phyloP scores from a whole-genome alignment of 805 yeast genomes.

The Tetrapisispora iriomotensis region DNA sequence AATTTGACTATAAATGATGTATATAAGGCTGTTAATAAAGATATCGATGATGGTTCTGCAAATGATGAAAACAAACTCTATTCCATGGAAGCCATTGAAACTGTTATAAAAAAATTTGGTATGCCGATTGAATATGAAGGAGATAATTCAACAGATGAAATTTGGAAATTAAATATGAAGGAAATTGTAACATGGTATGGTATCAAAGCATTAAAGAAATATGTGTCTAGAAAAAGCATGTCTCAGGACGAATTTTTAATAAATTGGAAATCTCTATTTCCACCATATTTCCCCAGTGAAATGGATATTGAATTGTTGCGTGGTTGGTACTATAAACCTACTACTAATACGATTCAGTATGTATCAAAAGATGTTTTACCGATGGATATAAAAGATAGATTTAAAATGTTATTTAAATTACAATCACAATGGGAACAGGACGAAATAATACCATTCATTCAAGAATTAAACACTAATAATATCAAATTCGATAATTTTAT shows the following conservation, averaged over 20 bases:
- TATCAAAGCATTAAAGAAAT: constrained; percentile 35
- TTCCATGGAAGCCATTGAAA: constrained; percentile 36
- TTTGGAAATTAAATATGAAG: constrained; percentile 33
- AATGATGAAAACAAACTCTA: constrained; percentile 14
- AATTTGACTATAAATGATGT: constrained; percentile 26
- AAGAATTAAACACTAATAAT: constrained; percentile 45
- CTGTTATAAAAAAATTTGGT: constrained; percentile 43
- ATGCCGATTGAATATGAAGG: constrained; percentile 12
- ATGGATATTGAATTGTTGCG: constrained; percentile 41
- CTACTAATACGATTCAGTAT: constrained; percentile 40
- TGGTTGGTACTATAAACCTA: constrained; percentile 48
- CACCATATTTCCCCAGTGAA: constrained; percentile 52
- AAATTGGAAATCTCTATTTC: constrained; percentile 53
- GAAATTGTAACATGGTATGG: constrained; percentile 58
- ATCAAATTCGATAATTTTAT: constrained; percentile 48
- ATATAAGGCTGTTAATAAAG: constrained; percentile 20
- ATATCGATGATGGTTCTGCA: constrained; percentile 21
- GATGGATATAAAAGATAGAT: constrained; percentile 37
- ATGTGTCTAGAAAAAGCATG: constrained; percentile 26
- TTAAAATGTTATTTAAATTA: constrained; percentile 41
- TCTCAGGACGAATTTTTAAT: constrained; percentile 47
- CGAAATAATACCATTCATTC: constrained; percentile 55
- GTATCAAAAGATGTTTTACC: constrained; percentile 44
- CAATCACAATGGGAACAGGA: constrained; percentile 53
- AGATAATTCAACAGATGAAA: not conserved